Base-by-base conservation (phyloP, 2,329 filamentous ascomycete species). In the Teratosphaeriaceae sp. region DNA sequence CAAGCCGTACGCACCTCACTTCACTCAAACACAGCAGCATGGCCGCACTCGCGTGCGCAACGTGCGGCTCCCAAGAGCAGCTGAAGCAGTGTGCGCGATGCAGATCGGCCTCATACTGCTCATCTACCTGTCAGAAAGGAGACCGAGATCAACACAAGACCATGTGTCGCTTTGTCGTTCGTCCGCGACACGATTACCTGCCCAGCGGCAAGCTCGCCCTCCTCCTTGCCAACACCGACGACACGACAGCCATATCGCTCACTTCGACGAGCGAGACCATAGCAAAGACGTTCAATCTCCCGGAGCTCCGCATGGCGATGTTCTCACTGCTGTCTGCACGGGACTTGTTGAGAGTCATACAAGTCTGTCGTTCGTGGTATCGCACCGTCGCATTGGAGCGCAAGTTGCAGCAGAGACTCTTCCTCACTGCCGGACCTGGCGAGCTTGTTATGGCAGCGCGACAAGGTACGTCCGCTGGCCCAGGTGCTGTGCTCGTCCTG, bases 101-200 rank as follows among this genome's bases (percentile, higher is more conserved):
- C 38, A 26, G 27, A 11, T 65, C 56, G 47, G 40, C 46, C 5
- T 36, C 33, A 19, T 80, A 79, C 42, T 80, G 76, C 56, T 73
- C 69, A 2, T n/a, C n/a, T n/a, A n/a, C n/a, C n/a, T n/a, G n/a
- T n/a, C n/a, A n/a, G n/a, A n/a, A n/a, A n/a, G n/a, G n/a, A n/a
- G n/a, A n/a, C n/a, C n/a, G n/a, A n/a, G n/a, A n/a, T n/a, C n/a
- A 45, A 43, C 0, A 80, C 53, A 64, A 61, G 50, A 37, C 45
- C 23, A 26, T 45, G 9, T 65, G 63, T 39, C 39, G 40, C 20
- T 40, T 40, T 12, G 23, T n/a, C 18, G 33, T 20, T 5, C 9
- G 27, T 9, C 30, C 8, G 30, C 30, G 9, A 34, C 16, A 34
- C 8, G n/a, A n/a, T 34, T 7, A 34, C 9, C 8, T 15, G 30